Evolutionary conservation across 2,329 filamentous ascomycete species (phyloP), one percentile per base, ranked within the genome.

Genomic region (Pleomassaria siparia): DNA sequence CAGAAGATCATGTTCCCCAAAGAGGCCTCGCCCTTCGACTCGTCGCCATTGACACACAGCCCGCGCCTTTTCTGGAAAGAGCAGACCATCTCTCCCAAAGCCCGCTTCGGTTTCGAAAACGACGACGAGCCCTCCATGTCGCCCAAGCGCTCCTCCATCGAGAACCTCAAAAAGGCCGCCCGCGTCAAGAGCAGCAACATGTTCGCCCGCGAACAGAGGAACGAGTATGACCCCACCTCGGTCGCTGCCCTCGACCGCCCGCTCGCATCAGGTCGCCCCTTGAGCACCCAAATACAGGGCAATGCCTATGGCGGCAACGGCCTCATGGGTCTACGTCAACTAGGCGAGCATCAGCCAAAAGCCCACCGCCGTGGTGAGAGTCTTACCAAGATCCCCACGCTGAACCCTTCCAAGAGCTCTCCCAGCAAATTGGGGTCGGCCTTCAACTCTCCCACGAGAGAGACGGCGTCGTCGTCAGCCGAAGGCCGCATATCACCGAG

Each of bases 181-280:
- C 88, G 94, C 51, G 94, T 99, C 63, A 96, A 92, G 80, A 97
- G 96, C 76, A 96, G 92, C 80, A 95, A 87, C 75, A 96, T 97
- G 80, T 89, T 96, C 69, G 91, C 90, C 33, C 87, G 91, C 46
- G 91, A 96, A 74, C 87, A 91, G 67, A 91, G 91, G 74, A 84
- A 91, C 70, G 88, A 95, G 76, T 96, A 96, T 77, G 90, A 96
- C 70, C 90, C 91, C 22, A 81, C 86, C 46, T 83, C 84, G 56
- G 74, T 91, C 45, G 87, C 88, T 37, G 79, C 88, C 49, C 81
- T 95, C 51, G 89, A 97, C 74, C 84, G 91, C 54, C 90, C 91
- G 29, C 79, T 95, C 56, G 84, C 88, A 65, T 86, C 72, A 22
- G 78, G 77, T 37, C 76, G 79, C 18, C 80, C 81, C 4, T 71